These are phyloP conservation scores for Aegilops tauschii DNA, from an alignment of 176 grass and related monocot species.

Conservation along the genomic window DNA sequence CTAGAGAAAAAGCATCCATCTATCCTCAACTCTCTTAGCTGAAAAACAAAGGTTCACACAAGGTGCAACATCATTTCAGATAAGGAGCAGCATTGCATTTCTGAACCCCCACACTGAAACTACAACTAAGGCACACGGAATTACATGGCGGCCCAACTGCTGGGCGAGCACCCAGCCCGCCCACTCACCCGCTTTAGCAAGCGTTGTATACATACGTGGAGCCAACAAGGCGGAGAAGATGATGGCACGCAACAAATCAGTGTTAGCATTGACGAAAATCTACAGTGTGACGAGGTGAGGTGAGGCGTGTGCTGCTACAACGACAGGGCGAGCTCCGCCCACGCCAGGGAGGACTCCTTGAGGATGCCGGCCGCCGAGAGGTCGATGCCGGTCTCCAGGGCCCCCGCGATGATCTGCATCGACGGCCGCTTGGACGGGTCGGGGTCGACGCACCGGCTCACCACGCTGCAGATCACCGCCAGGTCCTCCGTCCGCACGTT, in stretches of 20 bases:
- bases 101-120: neutral
- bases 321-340: conserved; percentile 80
- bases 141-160: neutral
- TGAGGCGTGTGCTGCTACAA: conserved; percentile 27
- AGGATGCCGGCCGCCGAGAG: conserved; percentile 70
- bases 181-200: neutral
- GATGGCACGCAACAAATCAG: neutral
- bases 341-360: conserved; percentile 75
- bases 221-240: no score
- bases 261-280: neutral
- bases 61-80: neutral
- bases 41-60: neutral
- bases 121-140: neutral
- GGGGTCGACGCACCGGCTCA: conserved; percentile 78
- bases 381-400: conserved; percentile 74
- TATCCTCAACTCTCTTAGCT: no score
- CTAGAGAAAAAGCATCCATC: neutral
- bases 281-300: neutral
- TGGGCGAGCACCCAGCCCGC: neutral
- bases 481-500: conserved; percentile 58
- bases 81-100: neutral
- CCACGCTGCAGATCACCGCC: conserved; percentile 75
- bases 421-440: conserved; percentile 79
- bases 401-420: conserved; percentile 83
- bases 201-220: neutral